Base-by-base conservation (phyloP, 176 grass and related monocot genomes). In the Echinochloa phyllopogon region DNA sequence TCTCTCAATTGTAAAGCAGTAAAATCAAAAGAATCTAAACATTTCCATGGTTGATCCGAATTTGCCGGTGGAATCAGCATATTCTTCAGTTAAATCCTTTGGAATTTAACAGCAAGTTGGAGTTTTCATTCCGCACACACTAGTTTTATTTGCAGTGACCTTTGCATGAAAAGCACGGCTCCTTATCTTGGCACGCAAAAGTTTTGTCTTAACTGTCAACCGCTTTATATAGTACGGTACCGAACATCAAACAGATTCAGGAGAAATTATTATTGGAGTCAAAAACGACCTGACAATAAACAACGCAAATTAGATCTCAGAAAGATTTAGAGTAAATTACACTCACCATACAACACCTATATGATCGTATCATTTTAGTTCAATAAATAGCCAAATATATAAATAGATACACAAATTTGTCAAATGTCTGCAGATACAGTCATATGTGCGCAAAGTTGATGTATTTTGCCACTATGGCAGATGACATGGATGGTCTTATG, bases 121-220 rank as follows among this genome's bases (percentile, higher is more conserved):
- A 13, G 40, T 40, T 58, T 40, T 21, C 49, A 55, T 76, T 24
- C 15, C 13, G 10, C 57, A 4, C 8, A 21, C 20, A 64, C 62
- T 63, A 42, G 2, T 42, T 42, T 39, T 84, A 53, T n/a, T 50
- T 43, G 72, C 60, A 29, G 21, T 16, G 58, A 84, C n/a, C 21
- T 38, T 14, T 75, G 47, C 82, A 66, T 43, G 82, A 65, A 66
- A 75, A 84, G 59, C 4, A 29, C 14, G 16, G 71, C 42, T 53
- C 14, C 41, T 53, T 52, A 75, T 52, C 70, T 3, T 65, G 58
- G 58, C 70, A 16, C 6, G 4, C 0, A 60, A 10, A 58, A 58
- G 55, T 14, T 58, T 78, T 21, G 43, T 79, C 23, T 78, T 23
- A 10, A 48, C 53, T 16, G 24, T 37, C 40, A 72, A 10, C 53